Evolutionary conservation across 176 grass and related monocot genomes (phyloP).

Genomic region (Phoenix dactylifera): DNA sequence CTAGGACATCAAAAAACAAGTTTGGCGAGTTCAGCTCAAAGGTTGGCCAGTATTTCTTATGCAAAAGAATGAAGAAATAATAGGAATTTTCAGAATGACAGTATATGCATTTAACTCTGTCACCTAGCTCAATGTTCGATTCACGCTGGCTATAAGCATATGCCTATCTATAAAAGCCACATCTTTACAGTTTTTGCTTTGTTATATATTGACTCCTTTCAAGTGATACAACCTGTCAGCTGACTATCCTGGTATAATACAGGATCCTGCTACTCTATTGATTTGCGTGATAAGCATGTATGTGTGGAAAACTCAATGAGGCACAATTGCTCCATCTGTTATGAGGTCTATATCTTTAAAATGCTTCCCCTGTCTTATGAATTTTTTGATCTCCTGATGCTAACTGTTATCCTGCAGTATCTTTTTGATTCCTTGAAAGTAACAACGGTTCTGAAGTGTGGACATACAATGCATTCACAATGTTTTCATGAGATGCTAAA

Average conservation of each 20-base stretch:
- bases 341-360: conserved; percentile 40
- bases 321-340: conserved; percentile 85
- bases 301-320: conserved; percentile 89
- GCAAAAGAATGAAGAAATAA: too few species aligned
- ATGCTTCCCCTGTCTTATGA: conserved; percentile 1
- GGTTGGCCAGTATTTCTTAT: too few species aligned
- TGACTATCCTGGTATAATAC: neutral
- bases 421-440: conserved; percentile 76
- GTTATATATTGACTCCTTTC: too few species aligned
- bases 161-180: too few species aligned
- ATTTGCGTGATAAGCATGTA: conserved; percentile 47
- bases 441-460: conserved; percentile 67
- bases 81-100: too few species aligned
- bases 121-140: too few species aligned
- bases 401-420: conserved; percentile 38
- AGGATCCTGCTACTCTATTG: conserved; percentile 75
- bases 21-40: too few species aligned
- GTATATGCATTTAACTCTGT: too few species aligned
- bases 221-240: neutral
- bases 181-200: too few species aligned
- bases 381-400: conserved; percentile 12
- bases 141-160: too few species aligned
- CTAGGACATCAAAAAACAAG: too few species aligned
- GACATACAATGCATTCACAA: conserved; percentile 78
- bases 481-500: conserved; percentile 84